These are phyloP conservation scores for Bothriochloa decipiens DNA, from an alignment of 176 grass and related monocot genomes.

Conservation along the genomic window DNA sequence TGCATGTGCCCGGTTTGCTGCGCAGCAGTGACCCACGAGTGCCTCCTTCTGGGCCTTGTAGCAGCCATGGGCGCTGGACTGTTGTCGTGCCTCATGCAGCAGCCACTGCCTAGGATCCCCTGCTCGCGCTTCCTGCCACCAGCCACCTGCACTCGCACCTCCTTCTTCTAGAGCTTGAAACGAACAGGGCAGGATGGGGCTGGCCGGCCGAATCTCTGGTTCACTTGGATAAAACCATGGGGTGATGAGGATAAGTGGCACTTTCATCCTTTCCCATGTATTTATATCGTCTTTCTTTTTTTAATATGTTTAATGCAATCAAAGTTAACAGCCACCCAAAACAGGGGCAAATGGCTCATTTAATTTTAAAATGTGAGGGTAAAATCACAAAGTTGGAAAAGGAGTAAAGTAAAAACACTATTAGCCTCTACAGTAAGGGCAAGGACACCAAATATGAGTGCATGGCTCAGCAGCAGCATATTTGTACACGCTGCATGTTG, in stretches of 20 bases:
- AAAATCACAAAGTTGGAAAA: neutral
- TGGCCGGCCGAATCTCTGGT: neutral
- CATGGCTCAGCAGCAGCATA: neutral
- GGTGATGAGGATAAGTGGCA: neutral
- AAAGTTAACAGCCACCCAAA: neutral
- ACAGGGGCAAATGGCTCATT: neutral
- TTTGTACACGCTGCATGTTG: constrained; percentile 8
- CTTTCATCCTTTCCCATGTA: neutral
- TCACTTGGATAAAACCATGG: neutral
- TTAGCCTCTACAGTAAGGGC: neutral
- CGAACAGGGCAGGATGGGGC: neutral
- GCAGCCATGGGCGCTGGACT: neutral
- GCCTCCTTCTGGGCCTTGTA: neutral
- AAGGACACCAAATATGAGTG: neutral
- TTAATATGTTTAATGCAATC: neutral
- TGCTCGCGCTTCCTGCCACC: neutral
- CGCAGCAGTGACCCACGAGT: neutral
- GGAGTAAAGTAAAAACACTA: neutral
- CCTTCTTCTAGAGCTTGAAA: neutral
- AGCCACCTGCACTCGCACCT: neutral
- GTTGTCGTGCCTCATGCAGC: neutral
- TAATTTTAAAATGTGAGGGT: neutral
- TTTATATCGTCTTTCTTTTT: neutral
- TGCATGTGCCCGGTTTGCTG: neutral
- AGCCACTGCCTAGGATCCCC: neutral